These are phyloP conservation scores for Starmerella sp. DNA, from an alignment of 805 yeast species.

Conservation along the genomic window DNA sequence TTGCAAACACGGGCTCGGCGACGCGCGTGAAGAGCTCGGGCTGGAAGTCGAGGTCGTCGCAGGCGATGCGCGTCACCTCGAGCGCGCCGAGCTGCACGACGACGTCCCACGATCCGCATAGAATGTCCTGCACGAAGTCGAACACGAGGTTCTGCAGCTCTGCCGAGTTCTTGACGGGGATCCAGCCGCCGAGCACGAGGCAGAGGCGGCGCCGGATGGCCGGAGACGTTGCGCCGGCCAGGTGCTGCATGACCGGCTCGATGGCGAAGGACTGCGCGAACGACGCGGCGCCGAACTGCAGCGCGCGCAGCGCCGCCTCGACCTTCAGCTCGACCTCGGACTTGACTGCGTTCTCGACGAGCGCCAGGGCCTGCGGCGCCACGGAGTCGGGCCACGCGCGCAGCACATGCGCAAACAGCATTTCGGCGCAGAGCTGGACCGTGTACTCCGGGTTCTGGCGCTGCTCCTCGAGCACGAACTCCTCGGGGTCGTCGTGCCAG, in stretches of 20 bases:
- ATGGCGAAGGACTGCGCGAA: slow-evolving; percentile 38
- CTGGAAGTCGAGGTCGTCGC: slow-evolving; percentile 82
- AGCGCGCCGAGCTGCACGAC: slow-evolving; percentile 73
- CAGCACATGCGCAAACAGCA: slow-evolving; percentile 65
- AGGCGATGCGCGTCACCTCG: slow-evolving; percentile 52
- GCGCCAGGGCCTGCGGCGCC: slow-evolving; percentile 44
- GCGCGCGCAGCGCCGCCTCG: slow-evolving; percentile 73
- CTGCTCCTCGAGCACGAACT: slow-evolving; percentile 77
- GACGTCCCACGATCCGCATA: slow-evolving; percentile 37
- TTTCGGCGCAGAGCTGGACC: slow-evolving; percentile 77
- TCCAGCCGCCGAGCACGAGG: slow-evolving; percentile 71
- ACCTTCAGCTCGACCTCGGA: slow-evolving; percentile 49
- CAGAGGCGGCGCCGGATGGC: slow-evolving; percentile 71
- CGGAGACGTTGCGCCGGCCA: slow-evolving; percentile 55
- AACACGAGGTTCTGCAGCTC: slow-evolving; percentile 45
- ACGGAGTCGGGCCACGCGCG: slow-evolving; percentile 50
- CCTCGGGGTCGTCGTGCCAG: slow-evolving; percentile 85
- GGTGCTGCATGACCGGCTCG: slow-evolving; percentile 57
- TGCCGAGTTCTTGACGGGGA: slow-evolving; percentile 50
- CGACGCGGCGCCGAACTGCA: slow-evolving; percentile 62
- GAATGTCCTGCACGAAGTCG: slow-evolving; percentile 42
- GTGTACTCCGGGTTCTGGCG: slow-evolving; percentile 58
- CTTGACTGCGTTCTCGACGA: slow-evolving; percentile 25
- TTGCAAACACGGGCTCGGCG: slow-evolving; percentile 40
- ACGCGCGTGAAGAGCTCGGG: slow-evolving; percentile 58